These are phyloP conservation scores for Citrus australasica DNA, from an alignment of 345 rosid species.

Conservation along the genomic window DNA sequence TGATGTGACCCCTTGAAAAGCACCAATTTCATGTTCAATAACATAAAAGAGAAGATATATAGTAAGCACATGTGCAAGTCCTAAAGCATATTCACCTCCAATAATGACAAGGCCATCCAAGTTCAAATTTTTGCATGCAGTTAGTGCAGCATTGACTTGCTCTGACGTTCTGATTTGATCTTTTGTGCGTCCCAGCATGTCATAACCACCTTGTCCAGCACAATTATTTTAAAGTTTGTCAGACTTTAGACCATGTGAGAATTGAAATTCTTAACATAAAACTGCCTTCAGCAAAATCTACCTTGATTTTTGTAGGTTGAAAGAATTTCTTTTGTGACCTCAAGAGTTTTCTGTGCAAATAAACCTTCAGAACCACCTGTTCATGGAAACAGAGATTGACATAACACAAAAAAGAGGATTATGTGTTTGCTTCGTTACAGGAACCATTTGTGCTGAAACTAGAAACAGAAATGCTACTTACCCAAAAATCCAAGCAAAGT, in stretches of 20 bases:
- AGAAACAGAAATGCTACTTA: slow-evolving; percentile 23
- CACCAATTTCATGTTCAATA: slow-evolving; percentile 10
- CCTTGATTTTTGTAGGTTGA: slow-evolving; percentile 96
- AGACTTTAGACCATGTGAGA: slow-evolving; percentile 11
- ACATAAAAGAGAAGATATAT: background rate
- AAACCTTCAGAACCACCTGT: slow-evolving; percentile 98
- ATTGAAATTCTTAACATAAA: slow-evolving; percentile 5
- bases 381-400: background rate
- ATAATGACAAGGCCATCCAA: slow-evolving; percentile 94
- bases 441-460: background rate
- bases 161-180: slow-evolving; percentile 97
- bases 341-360: slow-evolving; percentile 88
- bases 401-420: background rate
- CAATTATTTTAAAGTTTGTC: slow-evolving; percentile 9
- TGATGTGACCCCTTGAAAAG: slow-evolving; percentile 77
- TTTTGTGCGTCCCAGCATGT: slow-evolving; percentile 90
- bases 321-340: slow-evolving; percentile 77
- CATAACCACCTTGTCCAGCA: slow-evolving; percentile 75
- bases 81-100: slow-evolving; percentile 58
- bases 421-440: no score
- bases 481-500: slow-evolving; percentile 88
- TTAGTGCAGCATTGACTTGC: slow-evolving; percentile 85
- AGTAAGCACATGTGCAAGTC: background rate
- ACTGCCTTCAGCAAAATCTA: slow-evolving; percentile 20
- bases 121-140: slow-evolving; percentile 79